Conservation (phyloP, 2,329 filamentous ascomycete genomes). For the Nigrospora oryzae region DNA sequence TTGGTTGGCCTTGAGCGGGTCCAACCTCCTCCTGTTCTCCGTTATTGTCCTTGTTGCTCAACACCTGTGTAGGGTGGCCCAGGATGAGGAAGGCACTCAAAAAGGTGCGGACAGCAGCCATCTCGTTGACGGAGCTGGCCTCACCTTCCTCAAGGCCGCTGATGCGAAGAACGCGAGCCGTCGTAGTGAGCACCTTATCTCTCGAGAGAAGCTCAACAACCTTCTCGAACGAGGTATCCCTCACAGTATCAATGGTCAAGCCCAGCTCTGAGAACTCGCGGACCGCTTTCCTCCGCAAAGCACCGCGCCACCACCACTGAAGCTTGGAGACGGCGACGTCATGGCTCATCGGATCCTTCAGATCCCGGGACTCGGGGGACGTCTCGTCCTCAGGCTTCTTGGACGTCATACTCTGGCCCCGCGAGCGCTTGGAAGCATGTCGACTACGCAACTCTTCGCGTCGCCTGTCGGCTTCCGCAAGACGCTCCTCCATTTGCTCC, state of each 20-base stretch:
- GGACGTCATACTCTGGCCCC: slow-evolving; percentile 41
- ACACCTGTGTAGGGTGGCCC: slow-evolving; percentile 69
- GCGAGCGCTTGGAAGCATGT: slow-evolving; percentile 41
- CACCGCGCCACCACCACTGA: slow-evolving; percentile 61
- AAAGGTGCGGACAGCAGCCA: slow-evolving; percentile 66
- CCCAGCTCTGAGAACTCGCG: slow-evolving; percentile 57
- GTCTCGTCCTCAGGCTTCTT: slow-evolving; percentile 33
- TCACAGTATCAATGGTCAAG: slow-evolving; percentile 61
- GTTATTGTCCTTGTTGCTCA: slow-evolving; percentile 63
- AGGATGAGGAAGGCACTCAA: slow-evolving; percentile 73
- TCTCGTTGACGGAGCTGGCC: slow-evolving; percentile 54
- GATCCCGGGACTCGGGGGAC: slow-evolving; percentile 22
- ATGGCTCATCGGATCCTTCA: slow-evolving; percentile 32
- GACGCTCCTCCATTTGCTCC: slow-evolving; percentile 69
- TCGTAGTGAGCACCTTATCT: slow-evolving; percentile 55
- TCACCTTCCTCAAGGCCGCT: slow-evolving; percentile 62
- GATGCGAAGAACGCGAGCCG: slow-evolving; percentile 58
- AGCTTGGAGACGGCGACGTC: slow-evolving; percentile 58
- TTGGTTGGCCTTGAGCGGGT: slow-evolving; percentile 30
- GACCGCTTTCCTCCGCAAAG: slow-evolving; percentile 50
- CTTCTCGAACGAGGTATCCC: slow-evolving; percentile 65
- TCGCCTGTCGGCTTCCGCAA: slow-evolving; percentile 68
- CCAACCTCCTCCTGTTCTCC: slow-evolving; percentile 50
- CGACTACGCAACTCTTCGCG: slow-evolving; percentile 55
- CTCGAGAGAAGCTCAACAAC: slow-evolving; percentile 61